A percentile compares a stretch with the other conserved stretches of the same genome.
phyloP scores from a whole-genome alignment of 2,329 filamentous ascomycete genomes.

The Monilinia aucupariae region DNA sequence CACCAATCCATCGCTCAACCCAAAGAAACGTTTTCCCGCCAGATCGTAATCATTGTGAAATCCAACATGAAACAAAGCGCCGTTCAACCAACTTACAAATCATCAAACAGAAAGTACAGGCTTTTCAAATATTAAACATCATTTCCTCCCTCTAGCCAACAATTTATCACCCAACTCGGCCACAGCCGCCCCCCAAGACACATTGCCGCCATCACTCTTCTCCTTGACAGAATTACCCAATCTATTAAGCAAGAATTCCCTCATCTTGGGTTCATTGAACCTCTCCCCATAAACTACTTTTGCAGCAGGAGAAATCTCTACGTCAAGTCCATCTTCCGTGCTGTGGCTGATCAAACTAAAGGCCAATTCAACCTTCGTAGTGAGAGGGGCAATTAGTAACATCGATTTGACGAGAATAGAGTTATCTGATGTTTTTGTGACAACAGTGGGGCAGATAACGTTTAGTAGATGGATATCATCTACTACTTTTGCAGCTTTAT shows the following conservation, averaged over 20 bases:
- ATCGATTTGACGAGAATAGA: slow-evolving; percentile 56
- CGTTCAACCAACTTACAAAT: background rate
- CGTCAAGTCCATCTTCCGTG: slow-evolving; percentile 46
- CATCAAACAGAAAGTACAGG: background rate
- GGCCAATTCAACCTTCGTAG: slow-evolving; percentile 62
- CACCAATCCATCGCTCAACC: background rate
- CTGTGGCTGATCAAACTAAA: slow-evolving; percentile 50
- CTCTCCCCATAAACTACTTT: slow-evolving; percentile 70
- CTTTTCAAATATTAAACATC: slow-evolving; percentile 12
- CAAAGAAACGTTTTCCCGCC: background rate
- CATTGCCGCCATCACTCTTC: slow-evolving; percentile 37
- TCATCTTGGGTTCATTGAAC: slow-evolving; percentile 70
- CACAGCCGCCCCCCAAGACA: slow-evolving; percentile 50
- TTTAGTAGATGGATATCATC: slow-evolving; percentile 57
- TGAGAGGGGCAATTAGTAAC: slow-evolving; percentile 57
- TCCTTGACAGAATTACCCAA: slow-evolving; percentile 38
- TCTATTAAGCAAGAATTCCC: slow-evolving; percentile 59
- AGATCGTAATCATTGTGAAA: background rate
- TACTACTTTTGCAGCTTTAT: slow-evolving; percentile 53
- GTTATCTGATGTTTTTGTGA: slow-evolving; percentile 59
- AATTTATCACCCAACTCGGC: slow-evolving; percentile 52
- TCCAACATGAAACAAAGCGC: background rate
- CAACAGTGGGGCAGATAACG: slow-evolving; percentile 58
- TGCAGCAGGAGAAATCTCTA: slow-evolving; percentile 50
- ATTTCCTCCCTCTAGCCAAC: slow-evolving; percentile 51